These are phyloP conservation scores for Xylaria acuta DNA, from an alignment of 495 filamentous ascomycete species.

Conservation along the genomic window DNA sequence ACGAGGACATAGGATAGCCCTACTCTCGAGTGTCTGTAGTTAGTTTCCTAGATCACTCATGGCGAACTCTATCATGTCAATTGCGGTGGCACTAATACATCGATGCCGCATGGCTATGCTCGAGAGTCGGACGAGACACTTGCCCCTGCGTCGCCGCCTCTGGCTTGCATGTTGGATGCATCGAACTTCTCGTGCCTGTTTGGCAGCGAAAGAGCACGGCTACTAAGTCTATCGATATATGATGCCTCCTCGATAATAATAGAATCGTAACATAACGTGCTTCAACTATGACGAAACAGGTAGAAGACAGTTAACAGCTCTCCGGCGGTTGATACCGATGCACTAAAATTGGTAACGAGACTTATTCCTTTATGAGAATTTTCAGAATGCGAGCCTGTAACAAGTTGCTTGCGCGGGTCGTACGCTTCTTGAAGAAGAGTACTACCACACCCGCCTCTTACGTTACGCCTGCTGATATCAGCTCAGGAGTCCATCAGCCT, in stretches of 20 bases:
- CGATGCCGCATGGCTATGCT: constrained; percentile 2
- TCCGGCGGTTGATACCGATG: neutral
- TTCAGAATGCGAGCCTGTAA: neutral
- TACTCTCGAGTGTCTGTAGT: constrained; percentile 4
- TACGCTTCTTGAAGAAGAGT: neutral
- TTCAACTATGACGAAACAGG: neutral
- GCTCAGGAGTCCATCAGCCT: neutral
- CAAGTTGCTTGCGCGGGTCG: neutral
- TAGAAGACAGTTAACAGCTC: neutral
- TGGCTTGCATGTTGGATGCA: constrained; percentile 14
- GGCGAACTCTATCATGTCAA: neutral
- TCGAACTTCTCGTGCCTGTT: neutral
- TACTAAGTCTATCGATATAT: neutral
- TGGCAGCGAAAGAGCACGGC: neutral
- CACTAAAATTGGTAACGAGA: neutral
- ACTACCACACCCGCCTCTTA: constrained; percentile 3
- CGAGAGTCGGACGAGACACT: neutral
- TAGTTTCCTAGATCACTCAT: constrained; percentile 7
- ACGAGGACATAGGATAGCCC: neutral
- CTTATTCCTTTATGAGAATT: neutral
- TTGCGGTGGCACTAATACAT: neutral
- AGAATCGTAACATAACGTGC: neutral
- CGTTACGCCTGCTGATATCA: constrained; percentile 7
- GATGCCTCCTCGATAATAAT: constrained; percentile 7
- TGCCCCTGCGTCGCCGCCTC: constrained; percentile 20